phyloP scores from a whole-genome alignment of 306 rosid genomes.

The Acacia melanoxylon region DNA sequence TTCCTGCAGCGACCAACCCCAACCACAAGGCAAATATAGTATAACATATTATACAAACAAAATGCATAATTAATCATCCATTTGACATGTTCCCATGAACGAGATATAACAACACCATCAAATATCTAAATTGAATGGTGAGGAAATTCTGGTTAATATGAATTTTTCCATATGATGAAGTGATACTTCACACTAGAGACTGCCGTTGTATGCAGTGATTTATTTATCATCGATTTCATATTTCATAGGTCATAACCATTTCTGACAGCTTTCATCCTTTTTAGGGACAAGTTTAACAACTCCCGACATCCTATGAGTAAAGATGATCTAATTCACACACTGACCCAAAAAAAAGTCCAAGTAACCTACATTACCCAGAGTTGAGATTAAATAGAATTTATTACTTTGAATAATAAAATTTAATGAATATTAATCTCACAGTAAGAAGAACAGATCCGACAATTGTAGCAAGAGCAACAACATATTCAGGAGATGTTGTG shows the following conservation, averaged over 20 bases:
- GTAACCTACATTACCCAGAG: not conserved
- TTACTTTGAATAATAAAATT: not conserved
- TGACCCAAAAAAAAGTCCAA: not conserved
- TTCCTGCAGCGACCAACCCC: conserved; percentile 56
- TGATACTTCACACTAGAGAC: no score
- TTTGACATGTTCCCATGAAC: not conserved
- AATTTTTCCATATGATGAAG: not conserved
- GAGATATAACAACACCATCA: conserved; percentile 58
- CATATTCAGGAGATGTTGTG: conserved; percentile 89
- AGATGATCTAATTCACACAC: not conserved
- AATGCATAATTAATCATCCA: conserved; percentile 1
- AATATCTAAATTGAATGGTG: conserved; percentile 64
- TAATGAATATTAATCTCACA: conserved; percentile 52
- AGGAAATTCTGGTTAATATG: not conserved
- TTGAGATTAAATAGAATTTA: not conserved
- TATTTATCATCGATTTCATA: no score
- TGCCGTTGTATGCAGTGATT: no score
- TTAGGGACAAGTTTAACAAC: not conserved
- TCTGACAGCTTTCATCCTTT: no score
- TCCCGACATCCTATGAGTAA: not conserved
- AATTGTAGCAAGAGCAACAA: conserved; percentile 90
- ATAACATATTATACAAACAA: not conserved
- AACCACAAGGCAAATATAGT: conserved; percentile 27
- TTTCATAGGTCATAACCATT: no score
- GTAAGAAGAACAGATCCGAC: conserved; percentile 95